Conservation (phyloP, 495 filamentous ascomycete species). For the Terfezia claveryi region DNA sequence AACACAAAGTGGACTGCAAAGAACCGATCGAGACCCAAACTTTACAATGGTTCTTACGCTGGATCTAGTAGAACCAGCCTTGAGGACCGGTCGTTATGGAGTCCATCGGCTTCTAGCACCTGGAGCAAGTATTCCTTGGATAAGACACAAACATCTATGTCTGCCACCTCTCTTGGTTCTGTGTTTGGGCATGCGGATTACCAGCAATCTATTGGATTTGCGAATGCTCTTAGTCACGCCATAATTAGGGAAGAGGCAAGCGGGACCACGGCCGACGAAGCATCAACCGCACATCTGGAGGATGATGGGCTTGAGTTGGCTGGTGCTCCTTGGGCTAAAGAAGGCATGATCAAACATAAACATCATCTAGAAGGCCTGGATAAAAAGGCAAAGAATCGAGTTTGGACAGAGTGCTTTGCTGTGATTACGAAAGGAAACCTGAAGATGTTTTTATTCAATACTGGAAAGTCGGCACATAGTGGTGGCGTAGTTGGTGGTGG, state of each 20-base stretch:
- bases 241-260: conserved; percentile 80
- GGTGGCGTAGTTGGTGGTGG: conserved; percentile 63
- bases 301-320: conserved; percentile 77
- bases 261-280: conserved; percentile 29
- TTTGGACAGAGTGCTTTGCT: conserved; percentile 92
- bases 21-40: conserved; percentile 57
- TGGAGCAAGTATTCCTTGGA: conserved; percentile 91
- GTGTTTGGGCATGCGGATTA: conserved; percentile 64
- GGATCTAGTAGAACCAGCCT: conserved; percentile 87
- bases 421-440: conserved; percentile 93
- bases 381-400: conserved; percentile 76
- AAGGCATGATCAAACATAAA: conserved; percentile 88
- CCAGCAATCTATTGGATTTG: conserved; percentile 91
- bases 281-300: conserved; percentile 52
- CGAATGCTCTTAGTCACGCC: conserved; percentile 86
- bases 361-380: conserved; percentile 78
- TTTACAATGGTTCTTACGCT: conserved; percentile 57
- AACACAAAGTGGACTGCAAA: conserved; percentile 62
- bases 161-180: conserved; percentile 67
- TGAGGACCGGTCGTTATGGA: conserved; percentile 84
- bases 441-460: conserved; percentile 80
- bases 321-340: conserved; percentile 92
- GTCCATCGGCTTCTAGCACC: conserved; percentile 63
- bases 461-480: conserved; percentile 38
- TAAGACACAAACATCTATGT: conserved; percentile 71